These are phyloP conservation scores for Talaromyces sp. DNA, from an alignment of 2,329 filamentous ascomycete species.

Conservation along the genomic window DNA sequence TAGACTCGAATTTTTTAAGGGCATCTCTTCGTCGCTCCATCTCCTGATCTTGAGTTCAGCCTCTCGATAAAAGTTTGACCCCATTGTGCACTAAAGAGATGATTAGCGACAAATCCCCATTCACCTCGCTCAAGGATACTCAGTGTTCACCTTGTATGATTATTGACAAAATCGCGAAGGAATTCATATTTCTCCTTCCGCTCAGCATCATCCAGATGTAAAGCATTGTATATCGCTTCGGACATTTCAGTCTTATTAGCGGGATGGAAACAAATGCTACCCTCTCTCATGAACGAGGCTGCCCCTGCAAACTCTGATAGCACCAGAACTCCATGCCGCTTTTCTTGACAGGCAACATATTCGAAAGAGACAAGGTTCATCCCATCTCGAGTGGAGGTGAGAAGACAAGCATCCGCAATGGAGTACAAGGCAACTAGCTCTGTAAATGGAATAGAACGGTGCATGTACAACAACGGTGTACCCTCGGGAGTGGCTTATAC, in stretches of 20 bases:
- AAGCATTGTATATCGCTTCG: slow-evolving; percentile 80
- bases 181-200: slow-evolving; percentile 79
- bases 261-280: slow-evolving; percentile 87
- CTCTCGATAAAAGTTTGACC: slow-evolving; percentile 34
- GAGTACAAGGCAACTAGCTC: slow-evolving; percentile 92
- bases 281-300: slow-evolving; percentile 78
- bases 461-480: slow-evolving; percentile 94
- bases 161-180: slow-evolving; percentile 84
- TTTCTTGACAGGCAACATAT: slow-evolving; percentile 87
- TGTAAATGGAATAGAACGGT: slow-evolving; percentile 89
- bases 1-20: background rate
- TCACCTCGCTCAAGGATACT: background rate
- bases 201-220: slow-evolving; percentile 83
- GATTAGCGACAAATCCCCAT: background rate
- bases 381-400: slow-evolving; percentile 87
- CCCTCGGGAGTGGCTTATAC: slow-evolving; percentile 79
- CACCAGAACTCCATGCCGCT: slow-evolving; percentile 87
- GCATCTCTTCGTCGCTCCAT: background rate
- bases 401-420: slow-evolving; percentile 82
- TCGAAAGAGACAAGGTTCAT: slow-evolving; percentile 98
- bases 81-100: slow-evolving; percentile 33
- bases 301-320: slow-evolving; percentile 96
- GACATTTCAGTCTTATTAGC: slow-evolving; percentile 94
- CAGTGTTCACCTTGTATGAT: slow-evolving; percentile 71
- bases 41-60: slow-evolving; percentile 9